Evolutionary conservation across 352 stramenopile genomes (phyloP), one percentile per base, ranked within the genome.

Genomic region (Aphanomyces euteiches): DNA sequence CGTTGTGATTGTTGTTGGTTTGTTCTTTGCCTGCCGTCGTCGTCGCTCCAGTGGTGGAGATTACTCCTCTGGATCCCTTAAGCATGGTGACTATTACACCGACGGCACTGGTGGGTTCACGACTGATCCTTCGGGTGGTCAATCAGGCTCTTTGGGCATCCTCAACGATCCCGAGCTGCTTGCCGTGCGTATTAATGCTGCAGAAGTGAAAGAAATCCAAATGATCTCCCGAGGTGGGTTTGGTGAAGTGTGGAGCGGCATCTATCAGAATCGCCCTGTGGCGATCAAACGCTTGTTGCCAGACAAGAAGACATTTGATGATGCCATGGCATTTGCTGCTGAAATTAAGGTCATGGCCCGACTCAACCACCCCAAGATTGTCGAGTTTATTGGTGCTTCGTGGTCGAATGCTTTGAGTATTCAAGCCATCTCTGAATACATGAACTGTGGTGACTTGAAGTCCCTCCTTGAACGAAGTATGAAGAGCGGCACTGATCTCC

Each of bases 321-420:
- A 89, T 48, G 80, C 80, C 2, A 54, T 87, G 67, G 73, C 72
- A 12, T 88, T 90, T 70, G 83, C 81, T 6, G 78, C 70, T 2
- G 81, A 89, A 72, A 83, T 89, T 56, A 87, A 89, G 67, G 73
- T 69, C n/a, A 89, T 89, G 80, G 77, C 74, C n/a, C 75, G 80
- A 37, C 41, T 90, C 45, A 77, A 88, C n/a, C 83, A 90, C 68
- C 83, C 81, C 12, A 89, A 88, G 75, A 86, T 90, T 47, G 80
- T 88, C 48, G 73, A 50, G 13, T 88, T 90, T 56, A 84, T 90
- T 41, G 83, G 83, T 48, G 83, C 89, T 7, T 82, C 83, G 45
- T 90, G 83, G 83, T 84, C 78, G 37, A 89, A 88, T 53, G 77
- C 79, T 10, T 48, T 88, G 66, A 79, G 78, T 0, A 87, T 90